Evolutionary conservation across 73 alveolate genomes (phyloP).

Genomic region (Paraurostyla sp.): DNA sequence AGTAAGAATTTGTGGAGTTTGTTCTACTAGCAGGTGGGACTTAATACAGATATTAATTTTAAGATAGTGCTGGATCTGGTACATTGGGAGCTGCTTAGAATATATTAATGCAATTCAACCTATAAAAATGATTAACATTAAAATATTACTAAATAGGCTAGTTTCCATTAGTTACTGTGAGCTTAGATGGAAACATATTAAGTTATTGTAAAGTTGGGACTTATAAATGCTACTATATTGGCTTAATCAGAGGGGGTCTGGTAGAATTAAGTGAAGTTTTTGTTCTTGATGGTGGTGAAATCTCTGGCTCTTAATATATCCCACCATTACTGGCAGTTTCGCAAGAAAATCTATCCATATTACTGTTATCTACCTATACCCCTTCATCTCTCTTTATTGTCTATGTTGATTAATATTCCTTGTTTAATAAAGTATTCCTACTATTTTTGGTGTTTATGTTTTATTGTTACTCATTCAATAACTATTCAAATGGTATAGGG

Average conservation of each 20-base stretch:
- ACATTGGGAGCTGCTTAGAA: not conserved
- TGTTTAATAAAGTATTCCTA: not conserved
- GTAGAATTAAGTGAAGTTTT: not conserved
- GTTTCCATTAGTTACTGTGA: not conserved
- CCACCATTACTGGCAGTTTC: not conserved
- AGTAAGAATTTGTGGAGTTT: not conserved
- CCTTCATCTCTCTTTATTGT: conserved; percentile 9
- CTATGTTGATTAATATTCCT: not conserved
- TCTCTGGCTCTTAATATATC: not conserved
- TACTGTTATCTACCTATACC: not conserved
- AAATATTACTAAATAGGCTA: not conserved
- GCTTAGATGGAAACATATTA: not conserved
- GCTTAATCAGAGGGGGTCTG: not conserved
- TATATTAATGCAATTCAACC: not conserved
- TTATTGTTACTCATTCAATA: not conserved
- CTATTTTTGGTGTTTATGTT: not conserved
- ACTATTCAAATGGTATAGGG: conserved; percentile 2
- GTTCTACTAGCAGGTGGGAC: conserved; percentile 23
- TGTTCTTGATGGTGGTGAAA: not conserved
- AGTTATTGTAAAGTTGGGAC: not conserved
- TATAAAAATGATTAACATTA: not conserved
- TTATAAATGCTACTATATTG: too few relatives aligned
- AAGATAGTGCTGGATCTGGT: not conserved
- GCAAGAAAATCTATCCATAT: not conserved
- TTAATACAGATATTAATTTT: not conserved